Percentiles rank a stretch among this genome's conserved stretches.
phyloP scores from a whole-genome alignment of 2,329 filamentous ascomycete genomes.

The Alternaria consortialis region DNA sequence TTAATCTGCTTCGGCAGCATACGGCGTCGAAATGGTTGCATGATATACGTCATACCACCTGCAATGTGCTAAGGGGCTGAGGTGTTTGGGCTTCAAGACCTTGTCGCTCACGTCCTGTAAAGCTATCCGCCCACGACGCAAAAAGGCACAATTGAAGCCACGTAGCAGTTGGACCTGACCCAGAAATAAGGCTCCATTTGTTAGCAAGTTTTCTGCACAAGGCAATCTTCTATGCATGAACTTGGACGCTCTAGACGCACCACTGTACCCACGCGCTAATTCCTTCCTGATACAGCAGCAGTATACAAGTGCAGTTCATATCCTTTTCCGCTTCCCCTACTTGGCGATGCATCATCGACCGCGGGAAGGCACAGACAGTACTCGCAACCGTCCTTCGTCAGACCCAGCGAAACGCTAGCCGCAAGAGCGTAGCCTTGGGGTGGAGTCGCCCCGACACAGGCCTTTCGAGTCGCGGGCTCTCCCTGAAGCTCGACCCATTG shows the following conservation, averaged over 20 bases:
- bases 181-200: not conserved
- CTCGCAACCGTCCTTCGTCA: constrained; percentile 15
- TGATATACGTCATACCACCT: not conserved
- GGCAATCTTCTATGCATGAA: constrained; percentile 19
- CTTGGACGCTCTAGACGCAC: constrained; percentile 8
- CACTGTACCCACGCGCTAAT: constrained; percentile 2
- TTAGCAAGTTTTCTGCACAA: constrained; percentile 4
- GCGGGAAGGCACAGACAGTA: constrained; percentile 21
- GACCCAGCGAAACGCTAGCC: constrained; percentile 12
- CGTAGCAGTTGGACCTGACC: constrained; percentile 13
- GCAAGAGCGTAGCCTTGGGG: constrained; percentile 5
- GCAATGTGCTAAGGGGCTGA: not conserved
- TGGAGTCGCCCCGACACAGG: constrained; percentile 4
- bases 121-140: not conserved
- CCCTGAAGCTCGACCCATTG: constrained; percentile 6
- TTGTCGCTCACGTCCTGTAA: not conserved
- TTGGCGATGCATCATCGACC: constrained; percentile 24
- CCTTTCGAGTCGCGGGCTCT: constrained; percentile 5
- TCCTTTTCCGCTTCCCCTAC: constrained; percentile 23
- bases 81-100: not conserved
- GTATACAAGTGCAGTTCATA: constrained; percentile 2
- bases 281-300: constrained; percentile 12
- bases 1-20: constrained; percentile 5
- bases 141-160: constrained; percentile 16
- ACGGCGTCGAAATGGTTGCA: not conserved